Evolutionary conservation across 2,329 filamentous ascomycete species (phyloP).

Genomic region (Apiospora rasikravindrae): DNA sequence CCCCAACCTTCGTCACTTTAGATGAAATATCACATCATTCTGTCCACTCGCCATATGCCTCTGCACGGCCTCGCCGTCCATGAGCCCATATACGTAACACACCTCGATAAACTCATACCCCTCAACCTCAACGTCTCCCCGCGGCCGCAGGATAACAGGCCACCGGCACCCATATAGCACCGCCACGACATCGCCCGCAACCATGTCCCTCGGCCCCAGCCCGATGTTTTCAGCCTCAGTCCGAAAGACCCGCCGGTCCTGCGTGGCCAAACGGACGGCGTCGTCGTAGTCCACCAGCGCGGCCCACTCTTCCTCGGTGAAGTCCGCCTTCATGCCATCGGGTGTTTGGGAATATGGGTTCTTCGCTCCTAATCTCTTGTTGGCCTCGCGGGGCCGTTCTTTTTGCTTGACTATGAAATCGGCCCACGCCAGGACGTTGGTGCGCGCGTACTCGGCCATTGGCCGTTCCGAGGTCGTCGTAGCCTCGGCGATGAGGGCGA

Average conservation of each 20-base stretch:
- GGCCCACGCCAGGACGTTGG: neutral
- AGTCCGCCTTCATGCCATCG: neutral
- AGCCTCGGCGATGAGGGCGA: neutral
- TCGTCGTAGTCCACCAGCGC: neutral
- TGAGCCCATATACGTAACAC: neutral
- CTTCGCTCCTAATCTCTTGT: too few relatives aligned
- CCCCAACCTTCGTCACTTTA: neutral
- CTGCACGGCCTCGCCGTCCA: neutral
- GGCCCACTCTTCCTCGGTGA: neutral
- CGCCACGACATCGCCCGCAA: neutral
- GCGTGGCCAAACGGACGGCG: neutral
- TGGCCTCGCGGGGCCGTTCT: neutral
- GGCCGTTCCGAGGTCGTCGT: neutral
- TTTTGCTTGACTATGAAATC: neutral
- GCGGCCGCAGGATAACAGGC: neutral
- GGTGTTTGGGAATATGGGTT: neutral
- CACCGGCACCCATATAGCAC: constrained; percentile 5
- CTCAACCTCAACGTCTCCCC: neutral
- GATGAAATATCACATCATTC: neutral
- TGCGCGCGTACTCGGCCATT: neutral
- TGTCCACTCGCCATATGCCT: neutral
- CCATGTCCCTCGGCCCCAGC: neutral
- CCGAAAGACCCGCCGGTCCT: neutral
- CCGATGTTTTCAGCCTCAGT: neutral
- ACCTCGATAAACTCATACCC: constrained; percentile 5